Percentiles rank a stretch among this genome's conserved stretches.
phyloP scores from a whole-genome alignment of 2,329 filamentous ascomycete genomes.

The Lachnellula occidentalis region DNA sequence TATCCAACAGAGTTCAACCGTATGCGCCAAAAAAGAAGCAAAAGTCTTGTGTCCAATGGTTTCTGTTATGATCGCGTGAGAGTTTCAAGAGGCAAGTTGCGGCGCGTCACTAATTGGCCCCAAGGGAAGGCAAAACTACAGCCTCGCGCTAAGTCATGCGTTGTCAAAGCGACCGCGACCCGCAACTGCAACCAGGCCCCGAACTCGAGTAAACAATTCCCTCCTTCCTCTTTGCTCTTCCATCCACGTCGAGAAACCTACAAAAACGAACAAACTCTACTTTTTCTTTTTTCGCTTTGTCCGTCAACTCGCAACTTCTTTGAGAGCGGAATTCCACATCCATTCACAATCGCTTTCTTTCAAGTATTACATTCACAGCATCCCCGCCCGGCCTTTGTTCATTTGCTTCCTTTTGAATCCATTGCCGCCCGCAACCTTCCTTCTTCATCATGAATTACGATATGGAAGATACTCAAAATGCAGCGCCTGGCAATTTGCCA shows the following conservation, averaged over 20 bases:
- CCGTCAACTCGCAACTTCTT: background rate
- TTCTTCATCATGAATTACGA: constrained; percentile 36
- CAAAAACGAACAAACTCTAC: constrained; percentile 8
- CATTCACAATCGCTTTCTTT: constrained; percentile 19
- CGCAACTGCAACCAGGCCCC: background rate
- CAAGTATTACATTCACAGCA: constrained; percentile 3
- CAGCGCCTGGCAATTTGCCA: constrained; percentile 50
- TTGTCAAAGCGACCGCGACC: constrained; percentile 11
- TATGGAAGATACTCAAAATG: constrained; percentile 59
- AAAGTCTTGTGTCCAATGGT: constrained; percentile 22
- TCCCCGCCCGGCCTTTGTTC: constrained; percentile 7
- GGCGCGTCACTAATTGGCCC: constrained; percentile 24
- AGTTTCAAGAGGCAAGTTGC: constrained; percentile 20
- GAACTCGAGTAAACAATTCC: constrained; percentile 7
- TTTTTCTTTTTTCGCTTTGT: constrained; percentile 12
- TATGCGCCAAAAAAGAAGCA: background rate
- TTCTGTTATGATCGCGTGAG: constrained; percentile 23
- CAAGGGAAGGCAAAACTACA: background rate
- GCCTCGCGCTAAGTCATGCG: constrained; percentile 5
- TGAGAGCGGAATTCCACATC: background rate
- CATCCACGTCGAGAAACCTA: constrained; percentile 6
- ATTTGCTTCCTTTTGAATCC: constrained; percentile 5
- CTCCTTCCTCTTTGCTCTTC: background rate
- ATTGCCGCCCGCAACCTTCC: constrained; percentile 2
- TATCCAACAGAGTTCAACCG: constrained; percentile 13